These are phyloP conservation scores for Neoboletus magnificus DNA, from an alignment of 768 basidiomycete genomes.

Conservation along the genomic window DNA sequence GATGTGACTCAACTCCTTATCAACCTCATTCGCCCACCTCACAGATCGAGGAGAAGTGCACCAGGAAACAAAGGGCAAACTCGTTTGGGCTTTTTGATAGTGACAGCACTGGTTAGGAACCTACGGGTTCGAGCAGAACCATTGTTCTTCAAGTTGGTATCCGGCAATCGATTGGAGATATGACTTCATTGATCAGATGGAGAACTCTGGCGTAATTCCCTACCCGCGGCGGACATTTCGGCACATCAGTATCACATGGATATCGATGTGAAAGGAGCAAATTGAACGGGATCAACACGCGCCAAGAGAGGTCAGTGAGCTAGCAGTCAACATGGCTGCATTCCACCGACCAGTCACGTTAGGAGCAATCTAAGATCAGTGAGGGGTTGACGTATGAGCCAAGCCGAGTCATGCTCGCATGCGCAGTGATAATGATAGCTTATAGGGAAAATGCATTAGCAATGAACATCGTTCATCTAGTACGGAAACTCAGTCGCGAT, in stretches of 20 bases:
- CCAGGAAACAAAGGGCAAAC: background rate
- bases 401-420: conserved; percentile 5
- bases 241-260: background rate
- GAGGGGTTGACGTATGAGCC: background rate
- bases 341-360: conserved; percentile 3
- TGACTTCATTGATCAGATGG: conserved; percentile 7
- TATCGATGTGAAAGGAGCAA: background rate
- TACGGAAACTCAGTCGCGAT: conserved; percentile 11
- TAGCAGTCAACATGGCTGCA: background rate
- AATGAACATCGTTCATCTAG: conserved; percentile 3
- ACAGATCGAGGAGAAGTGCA: background rate
- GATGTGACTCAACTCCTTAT: conserved; percentile 22
- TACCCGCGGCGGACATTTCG: background rate
- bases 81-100: conserved; percentile 7
- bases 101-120: background rate
- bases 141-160: conserved; percentile 8
- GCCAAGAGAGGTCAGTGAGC: background rate
- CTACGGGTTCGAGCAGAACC: background rate
- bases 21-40: background rate
- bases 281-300: conserved; percentile 1
- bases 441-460: conserved; percentile 3
- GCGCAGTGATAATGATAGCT: background rate
- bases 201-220: background rate
- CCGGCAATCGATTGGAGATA: conserved; percentile 1
- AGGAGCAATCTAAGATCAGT: conserved; percentile 6